Base-by-base conservation (phyloP, 1,284 basidiomycete genomes). In the Anthracocystis panici-leucophaei region DNA sequence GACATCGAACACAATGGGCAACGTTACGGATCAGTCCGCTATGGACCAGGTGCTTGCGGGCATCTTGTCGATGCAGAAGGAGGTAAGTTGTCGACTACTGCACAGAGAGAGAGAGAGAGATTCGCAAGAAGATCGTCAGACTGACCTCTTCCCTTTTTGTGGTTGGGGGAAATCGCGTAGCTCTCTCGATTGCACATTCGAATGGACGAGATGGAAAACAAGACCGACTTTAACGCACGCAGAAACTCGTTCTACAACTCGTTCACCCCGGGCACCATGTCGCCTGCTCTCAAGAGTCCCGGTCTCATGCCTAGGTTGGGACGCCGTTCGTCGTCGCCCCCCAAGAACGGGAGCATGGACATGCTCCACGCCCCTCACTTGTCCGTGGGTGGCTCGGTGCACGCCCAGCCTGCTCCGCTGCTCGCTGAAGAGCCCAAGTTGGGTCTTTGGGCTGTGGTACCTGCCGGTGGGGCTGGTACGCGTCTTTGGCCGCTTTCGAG, bases 401-500 rank as follows among this genome's bases (percentile, higher is more conserved):
- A 65, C 11, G 40, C 73, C 1, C 77, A 82, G 61, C 75, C 78
- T 20, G 74, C 65, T 9, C 81, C 81, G 9, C 38, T 77, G 12
- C 67, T 83, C 16, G 70, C 82, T 1, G 75, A 77, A n/a, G 72
- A 81, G 63, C 83, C 83, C 25, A 74, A 72, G 46, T 68, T 84
- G 21, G 78, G 77, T 20, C 77, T 85, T 25, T 85, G 83, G 83
- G 79, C 75, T 16, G 82, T 84, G 6, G 82, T 84, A 1, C 82
- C 82, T 20, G 82, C 82, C 44, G 82, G 82, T 35, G 83, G 83
- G 29, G 80, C 83, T 2, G 83, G 83, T 12, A 84, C 83, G 5
- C 77, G 83, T 52, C 78, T 84, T 33, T 84, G 83, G 83, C 83
- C 83, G 11, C 65, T 84, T 5, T 82, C 79, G 33, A 67, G 83